Evolutionary conservation across 495 filamentous ascomycete species (phyloP).

Genomic region (Aspergillus baeticus): DNA sequence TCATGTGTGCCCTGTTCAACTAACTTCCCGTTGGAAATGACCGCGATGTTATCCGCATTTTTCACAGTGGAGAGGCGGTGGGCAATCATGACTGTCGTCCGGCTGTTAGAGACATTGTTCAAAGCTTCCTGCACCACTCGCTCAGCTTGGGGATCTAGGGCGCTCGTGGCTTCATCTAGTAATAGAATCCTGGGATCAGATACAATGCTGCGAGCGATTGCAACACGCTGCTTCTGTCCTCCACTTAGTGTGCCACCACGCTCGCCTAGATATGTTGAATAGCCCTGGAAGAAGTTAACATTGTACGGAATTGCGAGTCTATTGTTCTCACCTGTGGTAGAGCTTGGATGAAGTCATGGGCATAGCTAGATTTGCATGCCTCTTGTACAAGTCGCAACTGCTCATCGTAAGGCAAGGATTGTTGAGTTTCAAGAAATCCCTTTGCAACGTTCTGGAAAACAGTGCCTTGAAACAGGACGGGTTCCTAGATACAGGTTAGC

Average conservation of each 20-base stretch:
- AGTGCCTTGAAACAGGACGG: conserved; percentile 69
- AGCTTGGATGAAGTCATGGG: conserved; percentile 80
- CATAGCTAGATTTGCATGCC: conserved; percentile 86
- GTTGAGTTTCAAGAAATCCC: conserved; percentile 79
- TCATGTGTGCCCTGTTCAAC: conserved; percentile 85
- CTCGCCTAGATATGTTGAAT: conserved; percentile 92
- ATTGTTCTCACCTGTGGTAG: conserved; percentile 50
- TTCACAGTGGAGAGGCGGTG: conserved; percentile 94
- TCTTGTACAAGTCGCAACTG: conserved; percentile 68
- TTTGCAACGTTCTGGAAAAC: conserved; percentile 87
- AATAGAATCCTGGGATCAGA: conserved; percentile 90
- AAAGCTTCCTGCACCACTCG: conserved; percentile 91
- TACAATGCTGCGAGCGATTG: conserved; percentile 84
- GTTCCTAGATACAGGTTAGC: conserved; percentile 53
- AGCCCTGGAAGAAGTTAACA: conserved; percentile 55
- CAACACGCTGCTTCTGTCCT: conserved; percentile 94
- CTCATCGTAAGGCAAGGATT: conserved; percentile 55
- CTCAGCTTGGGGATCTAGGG: conserved; percentile 91
- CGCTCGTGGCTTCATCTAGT: conserved; percentile 94
- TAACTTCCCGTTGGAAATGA: conserved; percentile 79
- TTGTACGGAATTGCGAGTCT: background rate
- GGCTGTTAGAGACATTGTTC: conserved; percentile 77
- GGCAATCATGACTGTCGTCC: conserved; percentile 94
- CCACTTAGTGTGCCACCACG: conserved; percentile 88
- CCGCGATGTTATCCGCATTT: conserved; percentile 93